Base-by-base conservation (phyloP, 106 monocot species). In the Ottelia alismoides region DNA sequence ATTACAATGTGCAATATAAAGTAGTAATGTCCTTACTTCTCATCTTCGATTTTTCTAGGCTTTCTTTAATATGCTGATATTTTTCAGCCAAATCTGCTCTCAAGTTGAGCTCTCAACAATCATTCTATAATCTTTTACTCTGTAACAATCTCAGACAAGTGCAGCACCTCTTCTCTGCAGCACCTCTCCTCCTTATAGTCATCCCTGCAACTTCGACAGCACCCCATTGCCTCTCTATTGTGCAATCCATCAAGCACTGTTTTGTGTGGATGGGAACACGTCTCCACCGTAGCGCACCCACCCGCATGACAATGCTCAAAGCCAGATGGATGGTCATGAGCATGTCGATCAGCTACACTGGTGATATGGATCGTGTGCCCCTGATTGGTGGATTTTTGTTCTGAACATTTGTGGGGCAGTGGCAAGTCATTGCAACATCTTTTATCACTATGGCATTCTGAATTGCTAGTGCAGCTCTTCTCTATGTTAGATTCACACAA, bases 91-190 rank as follows among this genome's bases (percentile, higher is more conserved):
- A n/a, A 40, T 14, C 35, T 40, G 35, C 35, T 6, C 35, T 40
- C 35, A 6, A 40, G 35, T 14, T 20, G 12, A 31, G 21, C 30
- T n/a, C n/a, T n/a, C n/a, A n/a, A n/a, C n/a, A n/a, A n/a, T n/a
- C n/a, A n/a, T n/a, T n/a, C n/a, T n/a, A n/a, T n/a, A n/a, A n/a
- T n/a, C n/a, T 25, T 30, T 60, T 82, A 88, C 65, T 88, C 78
- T 45, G 58, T 70, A 43, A 88, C 43, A 21, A 88, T 83, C 53
- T 88, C 82, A 22, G 78, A 70, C 28, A 78, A 31, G 22, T 59
- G 67, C 18, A 65, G 30, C 7, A 61, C 53, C 1, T 30, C 59
- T 53, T 52, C 55, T 53, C 82, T 78, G 28, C 75, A 77, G 22
- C 46, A 47, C 12, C 65, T 57, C 60, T 31, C 68, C 52, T 47